These are phyloP conservation scores for Neurospora africana DNA, from an alignment of 495 filamentous ascomycete species.

Conservation along the genomic window DNA sequence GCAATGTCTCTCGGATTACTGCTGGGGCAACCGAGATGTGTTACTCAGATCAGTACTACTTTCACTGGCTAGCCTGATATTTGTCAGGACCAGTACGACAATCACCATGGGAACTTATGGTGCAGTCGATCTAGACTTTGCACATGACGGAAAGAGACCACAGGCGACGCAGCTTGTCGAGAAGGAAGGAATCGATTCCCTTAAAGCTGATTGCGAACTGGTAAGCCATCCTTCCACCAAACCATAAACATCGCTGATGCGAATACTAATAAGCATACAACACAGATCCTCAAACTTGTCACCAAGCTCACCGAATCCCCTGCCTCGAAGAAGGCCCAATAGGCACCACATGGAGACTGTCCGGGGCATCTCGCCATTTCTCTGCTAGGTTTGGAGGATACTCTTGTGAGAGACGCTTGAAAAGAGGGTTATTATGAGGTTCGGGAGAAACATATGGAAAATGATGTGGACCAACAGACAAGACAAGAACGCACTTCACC, in stretches of 20 bases:
- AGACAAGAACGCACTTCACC: neutral
- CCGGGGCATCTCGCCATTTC: no score
- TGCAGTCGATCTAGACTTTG: rapidly evolving
- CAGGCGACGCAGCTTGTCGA: neutral
- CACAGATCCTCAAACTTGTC: neutral
- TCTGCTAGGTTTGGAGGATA: no score
- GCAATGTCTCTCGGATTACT: neutral
- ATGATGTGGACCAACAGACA: neutral
- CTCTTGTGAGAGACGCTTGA: no score
- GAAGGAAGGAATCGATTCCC: neutral
- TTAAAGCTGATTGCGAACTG: neutral
- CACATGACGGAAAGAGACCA: neutral
- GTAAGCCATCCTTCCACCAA: neutral
- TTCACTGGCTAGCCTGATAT: neutral
- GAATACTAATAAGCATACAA: no score
- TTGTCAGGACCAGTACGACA: neutral
- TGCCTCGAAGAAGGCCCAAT: neutral
- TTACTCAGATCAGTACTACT: neutral
- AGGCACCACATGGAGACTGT: no score
- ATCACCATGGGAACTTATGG: neutral
- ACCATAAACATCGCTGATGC: no score
- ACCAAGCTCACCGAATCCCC: neutral
- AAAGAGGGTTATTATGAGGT: neutral
- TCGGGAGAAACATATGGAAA: neutral
- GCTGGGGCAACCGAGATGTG: neutral